Base-by-base conservation (phyloP, 352 stramenopile species). In the Phytophthora ohioensis region DNA sequence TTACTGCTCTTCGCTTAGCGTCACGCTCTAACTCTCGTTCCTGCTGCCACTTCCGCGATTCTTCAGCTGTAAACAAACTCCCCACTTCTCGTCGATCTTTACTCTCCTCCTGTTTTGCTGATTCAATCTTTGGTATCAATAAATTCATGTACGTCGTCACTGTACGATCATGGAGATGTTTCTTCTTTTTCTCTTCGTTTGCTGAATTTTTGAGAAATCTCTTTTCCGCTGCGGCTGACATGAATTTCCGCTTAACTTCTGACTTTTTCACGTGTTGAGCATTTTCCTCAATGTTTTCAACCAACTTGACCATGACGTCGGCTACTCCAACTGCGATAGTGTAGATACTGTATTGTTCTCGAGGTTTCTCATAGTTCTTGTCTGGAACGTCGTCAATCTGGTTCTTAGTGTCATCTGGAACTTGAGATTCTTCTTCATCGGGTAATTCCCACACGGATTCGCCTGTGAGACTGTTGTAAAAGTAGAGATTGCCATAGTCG, bases 391-490 rank as follows among this genome's bases (percentile, higher is more conserved):
- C 43, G 13, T 53, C 15, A 27, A 27, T 21, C 30, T 58, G 46
- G 27, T 43, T 51, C 30, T 42, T 15, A 7, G 45, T 32, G 7
- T 54, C 36, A 31, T 35, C 38, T 45, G 64, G 32, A 21, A 52
- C 48, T 43, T 79, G 68, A 15, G 67, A 36, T 3, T 75, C 63
- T 13, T 59, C 70, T 39, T 90, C 81, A 1, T 67, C 54, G 0
- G 88, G 88, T 35, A 91, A 61, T 69, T 90, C 81, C 88, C 88
- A 95, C 47, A 84, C 67, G 1, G 88, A 88, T 62, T 93, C 83
- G 11, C 83, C 86, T 2, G 86, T 89, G 51, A 80, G 3, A 8
- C 57, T 79, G 73, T 91, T 93, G 70, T 84, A 91, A 53, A 92
- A 93, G 81, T 93, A 95, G 48, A 91, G 63, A 64, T 87, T 91